Evolutionary conservation across 116 monocot species (phyloP).

Genomic region (Trichopus zeylanicus): DNA sequence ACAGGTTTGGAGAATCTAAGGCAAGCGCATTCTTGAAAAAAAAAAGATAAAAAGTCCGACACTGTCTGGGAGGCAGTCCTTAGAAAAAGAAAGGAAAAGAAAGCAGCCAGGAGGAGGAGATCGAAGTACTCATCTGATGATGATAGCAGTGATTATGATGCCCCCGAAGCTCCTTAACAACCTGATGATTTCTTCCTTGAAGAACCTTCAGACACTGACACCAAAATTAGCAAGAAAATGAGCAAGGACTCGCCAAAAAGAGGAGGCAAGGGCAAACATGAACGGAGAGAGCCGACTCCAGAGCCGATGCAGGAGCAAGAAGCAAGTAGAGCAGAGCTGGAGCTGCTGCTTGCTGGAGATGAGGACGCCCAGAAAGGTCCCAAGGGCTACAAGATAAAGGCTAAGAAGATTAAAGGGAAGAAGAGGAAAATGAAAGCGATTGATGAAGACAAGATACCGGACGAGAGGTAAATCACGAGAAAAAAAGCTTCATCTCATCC

Average conservation of each 20-base stretch:
- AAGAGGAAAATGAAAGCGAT: constrained; percentile 42
- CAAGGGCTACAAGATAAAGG: constrained; percentile 57
- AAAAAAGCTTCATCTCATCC: background rate
- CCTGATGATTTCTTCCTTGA: constrained; percentile 90
- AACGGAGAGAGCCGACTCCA: constrained; percentile 13
- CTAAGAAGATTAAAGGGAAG: constrained; percentile 63
- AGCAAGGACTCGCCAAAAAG: constrained; percentile 9
- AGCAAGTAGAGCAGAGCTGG: constrained; percentile 74
- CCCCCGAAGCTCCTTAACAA: constrained; percentile 23
- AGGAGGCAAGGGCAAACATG: constrained; percentile 15
- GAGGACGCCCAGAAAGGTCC: constrained; percentile 20
- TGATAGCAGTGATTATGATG: constrained; percentile 51
- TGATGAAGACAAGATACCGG: constrained; percentile 53
- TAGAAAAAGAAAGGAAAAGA: constrained; percentile 65
- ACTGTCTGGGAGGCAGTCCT: constrained; percentile 76
- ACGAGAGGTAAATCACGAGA: constrained; percentile 60
- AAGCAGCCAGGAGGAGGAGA: constrained; percentile 44
- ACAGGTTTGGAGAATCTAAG: constrained; percentile 86
- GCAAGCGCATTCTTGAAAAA: constrained; percentile 71
- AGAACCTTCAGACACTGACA: constrained; percentile 22
- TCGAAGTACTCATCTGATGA: constrained; percentile 42
- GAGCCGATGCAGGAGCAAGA: constrained; percentile 33
- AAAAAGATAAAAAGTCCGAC: constrained; percentile 50
- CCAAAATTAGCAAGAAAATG: background rate
- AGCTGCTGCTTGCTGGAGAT: constrained; percentile 65